Percentiles rank a stretch among this genome's conserved stretches.
These are phyloP conservation scores for Thermothelomyces thermophilus DNA, from an alignment of 2,329 filamentous ascomycete species.

Conservation along the genomic window DNA sequence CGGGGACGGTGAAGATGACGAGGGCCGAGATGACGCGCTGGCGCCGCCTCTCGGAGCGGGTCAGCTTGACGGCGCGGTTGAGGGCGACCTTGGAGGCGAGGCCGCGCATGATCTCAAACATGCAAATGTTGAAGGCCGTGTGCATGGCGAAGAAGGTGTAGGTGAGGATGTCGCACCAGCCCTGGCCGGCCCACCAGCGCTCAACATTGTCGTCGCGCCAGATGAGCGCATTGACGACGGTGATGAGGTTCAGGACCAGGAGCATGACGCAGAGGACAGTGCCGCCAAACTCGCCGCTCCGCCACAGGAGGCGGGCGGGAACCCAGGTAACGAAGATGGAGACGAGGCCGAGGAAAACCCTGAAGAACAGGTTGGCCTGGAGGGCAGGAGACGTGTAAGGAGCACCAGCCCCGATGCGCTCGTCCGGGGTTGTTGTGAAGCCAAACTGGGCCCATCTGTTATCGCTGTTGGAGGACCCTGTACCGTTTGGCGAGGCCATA, in stretches of 20 bases:
- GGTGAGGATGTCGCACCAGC: conserved; percentile 47
- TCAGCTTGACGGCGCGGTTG: conserved; percentile 36
- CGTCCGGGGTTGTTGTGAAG: conserved; percentile 24
- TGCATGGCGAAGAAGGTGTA: conserved; percentile 33
- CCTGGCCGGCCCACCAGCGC: conserved; percentile 46
- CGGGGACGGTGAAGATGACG: conserved; percentile 49
- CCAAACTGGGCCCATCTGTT: conserved; percentile 13
- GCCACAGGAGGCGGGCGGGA: conserved; percentile 44
- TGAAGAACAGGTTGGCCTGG: conserved; percentile 41
- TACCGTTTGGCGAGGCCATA: conserved; percentile 13
- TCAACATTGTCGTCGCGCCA: conserved; percentile 47
- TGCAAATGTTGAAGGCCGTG: conserved; percentile 42
- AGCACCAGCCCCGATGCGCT: conserved; percentile 18
- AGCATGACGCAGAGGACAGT: conserved; percentile 42
- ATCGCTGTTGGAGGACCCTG: neutral
- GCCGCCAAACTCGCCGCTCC: conserved; percentile 49
- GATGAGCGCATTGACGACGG: conserved; percentile 44
- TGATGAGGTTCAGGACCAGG: conserved; percentile 42
- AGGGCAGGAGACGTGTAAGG: conserved; percentile 27
- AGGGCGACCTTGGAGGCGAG: conserved; percentile 45
- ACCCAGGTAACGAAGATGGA: conserved; percentile 43
- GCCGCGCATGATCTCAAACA: conserved; percentile 50
- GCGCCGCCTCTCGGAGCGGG: conserved; percentile 35
- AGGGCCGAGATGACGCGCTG: conserved; percentile 42
- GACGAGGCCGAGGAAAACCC: conserved; percentile 42